These are phyloP conservation scores for Pseudophaeomoniella oleicola DNA, from an alignment of 2,329 filamentous ascomycete genomes.

Conservation along the genomic window DNA sequence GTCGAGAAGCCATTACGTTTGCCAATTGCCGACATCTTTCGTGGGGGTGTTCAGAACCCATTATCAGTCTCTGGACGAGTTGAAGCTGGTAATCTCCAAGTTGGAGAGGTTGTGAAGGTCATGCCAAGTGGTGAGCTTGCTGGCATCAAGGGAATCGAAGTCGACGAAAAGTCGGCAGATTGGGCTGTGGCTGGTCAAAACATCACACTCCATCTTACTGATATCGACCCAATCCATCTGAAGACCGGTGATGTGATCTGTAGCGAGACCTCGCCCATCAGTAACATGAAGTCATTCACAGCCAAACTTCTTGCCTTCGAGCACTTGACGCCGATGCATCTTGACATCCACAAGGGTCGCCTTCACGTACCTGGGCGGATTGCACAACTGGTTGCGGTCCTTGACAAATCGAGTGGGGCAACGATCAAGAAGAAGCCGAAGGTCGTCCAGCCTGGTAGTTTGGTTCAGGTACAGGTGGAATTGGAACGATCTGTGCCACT, in stretches of 20 bases:
- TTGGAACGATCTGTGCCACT: constrained; percentile 44
- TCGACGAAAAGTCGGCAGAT: constrained; percentile 55
- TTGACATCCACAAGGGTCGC: constrained; percentile 78
- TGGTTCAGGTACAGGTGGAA: constrained; percentile 65
- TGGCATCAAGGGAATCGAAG: constrained; percentile 65
- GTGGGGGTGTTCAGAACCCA: constrained; percentile 62
- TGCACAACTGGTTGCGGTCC: constrained; percentile 50
- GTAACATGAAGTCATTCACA: constrained; percentile 58
- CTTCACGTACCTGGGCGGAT: constrained; percentile 68
- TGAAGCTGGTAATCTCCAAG: constrained; percentile 68
- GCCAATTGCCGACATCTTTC: constrained; percentile 77
- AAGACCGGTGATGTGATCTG: constrained; percentile 80
- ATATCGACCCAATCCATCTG: constrained; percentile 74
- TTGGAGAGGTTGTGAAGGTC: constrained; percentile 64
- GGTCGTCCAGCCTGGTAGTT: constrained; percentile 63
- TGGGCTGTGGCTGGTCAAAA: constrained; percentile 94
- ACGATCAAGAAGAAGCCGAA: constrained; percentile 69
- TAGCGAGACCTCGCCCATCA: constrained; percentile 49
- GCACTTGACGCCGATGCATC: constrained; percentile 70
- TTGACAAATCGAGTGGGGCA: constrained; percentile 69
- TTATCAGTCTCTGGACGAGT: constrained; percentile 76
- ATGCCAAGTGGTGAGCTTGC: constrained; percentile 73
- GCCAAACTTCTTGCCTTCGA: constrained; percentile 83
- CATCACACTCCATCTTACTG: constrained; percentile 64
- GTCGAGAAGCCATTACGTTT: constrained; percentile 70